Base-by-base conservation (phyloP, 75 land plant genomes). In the Sequoia sempervirens region DNA sequence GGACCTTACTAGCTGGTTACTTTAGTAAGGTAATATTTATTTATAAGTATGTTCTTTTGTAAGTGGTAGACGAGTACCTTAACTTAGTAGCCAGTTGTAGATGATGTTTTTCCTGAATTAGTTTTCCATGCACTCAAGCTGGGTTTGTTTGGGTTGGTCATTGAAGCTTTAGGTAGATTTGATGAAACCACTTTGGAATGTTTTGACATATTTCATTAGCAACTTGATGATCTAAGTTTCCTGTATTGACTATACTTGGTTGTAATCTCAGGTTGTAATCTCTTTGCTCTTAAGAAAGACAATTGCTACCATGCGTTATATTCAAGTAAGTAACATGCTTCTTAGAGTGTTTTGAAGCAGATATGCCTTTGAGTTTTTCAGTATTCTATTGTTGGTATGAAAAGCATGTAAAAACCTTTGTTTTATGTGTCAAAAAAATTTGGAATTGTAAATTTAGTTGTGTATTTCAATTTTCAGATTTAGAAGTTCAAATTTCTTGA, bases 231-330 rank as follows among this genome's bases (percentile, higher is more conserved):
- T 81, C 37, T 7, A 14, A 30, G 47, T 81, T 82, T 34, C 13
- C 52, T 43, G 30, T 17, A 20, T 54, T 28, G 28, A 26, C 34
- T 58, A 47, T 41, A 88, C 10, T 18, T 83, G 83, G 34, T 20
- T 50, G 53, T 12, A 13, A 50, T 50, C 53, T 50, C 85, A 98
- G 99, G 99, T 98, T 85, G 99, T 95, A 30, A 87, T 98, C 40
- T 95, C 96, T 85, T 86, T 98, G 83, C 85, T 98, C 85, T 76
- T 90, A 85, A 86, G 97, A 85, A 96, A 96, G 90, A 94, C 94
- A 14, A 84, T 80, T 40, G 90, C 93, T 18, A 86, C 97, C 56
- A 93, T 95, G 94, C 88, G 88, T 45, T 96, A 92, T 85, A 80
- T 98, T 85, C 99, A 95, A 90, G 99, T 98, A 89, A 82, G 95